Conservation (phyloP, 345 rosid genomes). For the Streptanthus diversifolius region DNA sequence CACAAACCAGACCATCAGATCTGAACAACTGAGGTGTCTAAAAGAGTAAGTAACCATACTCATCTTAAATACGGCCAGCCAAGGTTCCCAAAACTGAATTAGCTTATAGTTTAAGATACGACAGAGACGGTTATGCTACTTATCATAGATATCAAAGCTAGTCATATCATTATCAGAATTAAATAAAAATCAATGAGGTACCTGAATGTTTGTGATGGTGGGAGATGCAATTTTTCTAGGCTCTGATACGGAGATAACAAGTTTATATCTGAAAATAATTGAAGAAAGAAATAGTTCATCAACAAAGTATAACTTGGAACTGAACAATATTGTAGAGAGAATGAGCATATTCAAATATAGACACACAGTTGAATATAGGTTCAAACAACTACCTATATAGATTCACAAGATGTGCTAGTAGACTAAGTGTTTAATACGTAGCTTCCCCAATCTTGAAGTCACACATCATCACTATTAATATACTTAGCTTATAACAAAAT, state of each 20-base stretch:
- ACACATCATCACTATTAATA: not conserved
- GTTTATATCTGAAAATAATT: constrained; percentile 63
- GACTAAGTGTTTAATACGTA: not conserved
- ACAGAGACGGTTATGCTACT: not conserved
- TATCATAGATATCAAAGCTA: not conserved
- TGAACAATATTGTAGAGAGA: constrained; percentile 1
- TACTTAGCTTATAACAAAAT: not conserved
- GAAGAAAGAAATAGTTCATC: constrained; percentile 7
- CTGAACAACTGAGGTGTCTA: constrained; percentile 9
- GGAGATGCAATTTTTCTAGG: constrained; percentile 85
- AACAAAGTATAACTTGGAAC: not conserved
- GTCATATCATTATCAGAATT: not conserved
- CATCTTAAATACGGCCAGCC: constrained; percentile 16
- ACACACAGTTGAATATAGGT: not conserved
- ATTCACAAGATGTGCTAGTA: not conserved
- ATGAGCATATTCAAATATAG: not conserved
- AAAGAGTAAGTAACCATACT: not conserved
- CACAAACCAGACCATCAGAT: constrained; percentile 11
- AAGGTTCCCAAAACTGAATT: constrained; percentile 9
- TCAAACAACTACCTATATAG: not conserved
- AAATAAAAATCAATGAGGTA: constrained; percentile 15
- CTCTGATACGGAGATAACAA: constrained; percentile 76
- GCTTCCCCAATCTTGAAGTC: constrained; percentile 13
- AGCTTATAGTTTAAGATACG: not conserved
- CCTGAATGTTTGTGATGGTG: constrained; percentile 81